Evolutionary conservation across 1,284 basidiomycete species (phyloP), one percentile per base, ranked within the genome.

Genomic region (Trametes polyzona): DNA sequence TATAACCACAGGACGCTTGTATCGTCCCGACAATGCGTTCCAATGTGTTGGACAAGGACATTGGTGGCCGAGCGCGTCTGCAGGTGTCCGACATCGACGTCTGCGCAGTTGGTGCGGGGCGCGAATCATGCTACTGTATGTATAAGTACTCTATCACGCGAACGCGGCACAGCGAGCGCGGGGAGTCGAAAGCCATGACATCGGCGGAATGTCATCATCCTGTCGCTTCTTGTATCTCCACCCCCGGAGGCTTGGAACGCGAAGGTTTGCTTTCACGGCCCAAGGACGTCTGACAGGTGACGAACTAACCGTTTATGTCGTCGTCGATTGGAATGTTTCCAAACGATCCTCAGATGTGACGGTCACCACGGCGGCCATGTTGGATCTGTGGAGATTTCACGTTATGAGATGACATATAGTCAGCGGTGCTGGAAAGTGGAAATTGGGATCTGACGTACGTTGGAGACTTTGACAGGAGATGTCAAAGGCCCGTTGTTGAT

Each of bases 401-500:
- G 1, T 26, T 3, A 26, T 21, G 16, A 14, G 39, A 14, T 29
- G 42, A 30, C 42, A 19, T 30, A 24, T 27, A 26, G 26, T 3
- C 11, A 10, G 23, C 39, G 43, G 23, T 36, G 9, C 6, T 26
- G 21, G 14, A 26, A 17, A 14, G 33, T 10, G 24, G 26, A 12
- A 9, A 8, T 16, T 37, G 37, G 36, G 48, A 36, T 48, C 33
- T 51, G 55, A 29, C 55, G 30, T 36, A 32, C 29, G 16, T 32
- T 21, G 40, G 29, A n/a, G n/a, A 23, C 44, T 29, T 40, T 59
- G 58, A 59, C 58, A 56, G 54, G 49, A 56, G 53, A 47, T 59
- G 58, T 59, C 58, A 59, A 49, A 7, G 40, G 26, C 32, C 26
- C 32, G 33, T 19, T 48, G 49, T 55, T 55, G 53, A 55, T 56